Evolutionary conservation across 1,284 basidiomycete species (phyloP).

Genomic region (Phellinidium pouzarii): DNA sequence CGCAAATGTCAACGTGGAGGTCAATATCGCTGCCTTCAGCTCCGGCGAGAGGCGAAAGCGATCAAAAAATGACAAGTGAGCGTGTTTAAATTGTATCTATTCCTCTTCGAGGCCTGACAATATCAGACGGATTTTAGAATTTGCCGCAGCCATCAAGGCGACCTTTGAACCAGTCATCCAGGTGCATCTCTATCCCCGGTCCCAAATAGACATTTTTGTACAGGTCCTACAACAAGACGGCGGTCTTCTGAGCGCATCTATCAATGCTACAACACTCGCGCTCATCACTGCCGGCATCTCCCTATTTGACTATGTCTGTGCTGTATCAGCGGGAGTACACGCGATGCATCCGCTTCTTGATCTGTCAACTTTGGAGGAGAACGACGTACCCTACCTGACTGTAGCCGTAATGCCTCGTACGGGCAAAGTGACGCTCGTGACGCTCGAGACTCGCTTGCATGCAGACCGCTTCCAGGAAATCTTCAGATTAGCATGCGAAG

Average conservation of each 20-base stretch:
- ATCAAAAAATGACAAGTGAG: constrained; percentile 83
- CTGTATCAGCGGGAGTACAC: constrained; percentile 77
- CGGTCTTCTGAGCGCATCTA: constrained; percentile 85
- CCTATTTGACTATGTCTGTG: constrained; percentile 85
- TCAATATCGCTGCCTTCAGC: constrained; percentile 82
- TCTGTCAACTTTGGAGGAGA: constrained; percentile 84
- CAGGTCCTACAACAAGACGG: constrained; percentile 94
- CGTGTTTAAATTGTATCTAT: constrained; percentile 18
- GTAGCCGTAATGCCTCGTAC: constrained; percentile 85
- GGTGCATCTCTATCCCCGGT: constrained; percentile 85
- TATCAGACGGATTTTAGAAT: constrained; percentile 79
- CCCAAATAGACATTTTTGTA: constrained; percentile 90
- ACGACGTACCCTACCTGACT: constrained; percentile 81
- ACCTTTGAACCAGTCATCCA: constrained; percentile 96
- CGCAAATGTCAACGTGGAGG: constrained; percentile 81
- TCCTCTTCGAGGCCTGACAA: constrained; percentile 13
- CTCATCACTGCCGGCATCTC: constrained; percentile 89
- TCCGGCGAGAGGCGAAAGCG: constrained; percentile 73
- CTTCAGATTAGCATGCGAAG: constrained; percentile 73
- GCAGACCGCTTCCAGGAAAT: constrained; percentile 91
- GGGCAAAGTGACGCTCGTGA: constrained; percentile 79
- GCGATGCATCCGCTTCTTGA: constrained; percentile 78
- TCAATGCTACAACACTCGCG: constrained; percentile 93
- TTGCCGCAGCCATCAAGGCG: constrained; percentile 81
- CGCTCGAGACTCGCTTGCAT: constrained; percentile 92